phyloP scores from a whole-genome alignment of 2,329 filamentous ascomycete genomes.

The Exophiala viscosa region DNA sequence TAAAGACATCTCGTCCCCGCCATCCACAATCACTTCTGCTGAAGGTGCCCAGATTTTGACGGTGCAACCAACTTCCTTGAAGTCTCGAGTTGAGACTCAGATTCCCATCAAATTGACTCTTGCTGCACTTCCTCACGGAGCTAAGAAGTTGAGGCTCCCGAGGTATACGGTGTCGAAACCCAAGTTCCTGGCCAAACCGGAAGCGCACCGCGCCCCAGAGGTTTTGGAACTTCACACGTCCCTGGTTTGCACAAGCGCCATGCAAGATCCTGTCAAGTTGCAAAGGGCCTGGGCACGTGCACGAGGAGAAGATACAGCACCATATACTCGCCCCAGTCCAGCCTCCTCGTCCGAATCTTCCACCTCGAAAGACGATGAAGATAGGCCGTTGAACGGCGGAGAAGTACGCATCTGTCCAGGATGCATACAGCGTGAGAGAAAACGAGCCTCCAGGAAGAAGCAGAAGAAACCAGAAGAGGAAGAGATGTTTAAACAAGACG shows the following conservation, averaged over 20 bases:
- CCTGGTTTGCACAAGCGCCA: conserved; percentile 88
- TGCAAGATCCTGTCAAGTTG: conserved; percentile 66
- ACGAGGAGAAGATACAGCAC: conserved; percentile 36
- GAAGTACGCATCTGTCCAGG: conserved; percentile 86
- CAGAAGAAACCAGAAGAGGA: conserved; percentile 90
- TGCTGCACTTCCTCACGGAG: conserved; percentile 67
- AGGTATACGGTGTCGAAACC: conserved; percentile 91
- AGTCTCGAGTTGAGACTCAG: conserved; percentile 94
- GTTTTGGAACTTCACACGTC: conserved; percentile 75
- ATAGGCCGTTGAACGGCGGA: conserved; percentile 80
- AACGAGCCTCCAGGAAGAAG: conserved; percentile 88
- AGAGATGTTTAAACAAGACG: conserved; percentile 76
- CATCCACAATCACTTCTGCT: conserved; percentile 27
- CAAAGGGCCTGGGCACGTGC: conserved; percentile 64
- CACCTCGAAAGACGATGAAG: conserved; percentile 59
- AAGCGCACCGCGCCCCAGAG: conserved; percentile 63
- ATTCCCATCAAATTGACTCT: conserved; percentile 83
- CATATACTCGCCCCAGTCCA: conserved; percentile 40
- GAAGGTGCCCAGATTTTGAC: conserved; percentile 45
- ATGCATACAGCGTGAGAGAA: conserved; percentile 89
- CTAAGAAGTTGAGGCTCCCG: conserved; percentile 80
- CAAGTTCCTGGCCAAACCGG: conserved; percentile 75
- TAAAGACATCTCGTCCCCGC: conserved; percentile 28
- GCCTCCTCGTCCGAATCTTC: conserved; percentile 39
- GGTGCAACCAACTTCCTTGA: conserved; percentile 66